Percentiles rank a stretch among this genome's conserved stretches.
Evolutionary conservation across 176 grass and related monocot genomes (phyloP).

Genomic region (Eragrostis nindensis): DNA sequence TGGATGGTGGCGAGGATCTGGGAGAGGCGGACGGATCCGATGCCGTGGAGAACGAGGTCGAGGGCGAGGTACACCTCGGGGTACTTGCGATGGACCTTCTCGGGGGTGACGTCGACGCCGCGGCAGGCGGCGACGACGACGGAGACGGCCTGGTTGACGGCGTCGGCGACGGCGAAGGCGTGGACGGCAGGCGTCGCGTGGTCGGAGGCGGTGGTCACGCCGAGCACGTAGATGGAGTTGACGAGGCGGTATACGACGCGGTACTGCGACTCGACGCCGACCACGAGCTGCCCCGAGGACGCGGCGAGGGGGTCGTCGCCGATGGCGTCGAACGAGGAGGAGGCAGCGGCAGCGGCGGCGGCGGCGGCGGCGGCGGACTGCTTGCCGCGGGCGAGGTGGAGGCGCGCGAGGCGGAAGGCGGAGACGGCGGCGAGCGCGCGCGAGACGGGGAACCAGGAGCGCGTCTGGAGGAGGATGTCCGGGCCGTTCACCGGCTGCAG

Average conservation of each 20-base stretch:
- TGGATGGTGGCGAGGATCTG: constrained; percentile 95
- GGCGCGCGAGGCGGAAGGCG: constrained; percentile 84
- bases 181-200: constrained; percentile 71
- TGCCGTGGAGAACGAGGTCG: constrained; percentile 91
- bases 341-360: constrained; percentile 6
- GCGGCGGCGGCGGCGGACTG: background rate
- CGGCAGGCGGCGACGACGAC: constrained; percentile 91
- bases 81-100: constrained; percentile 96
- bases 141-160: constrained; percentile 90
- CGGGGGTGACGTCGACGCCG: constrained; percentile 86
- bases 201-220: constrained; percentile 86
- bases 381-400: constrained; percentile 64
- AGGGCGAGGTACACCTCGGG: constrained; percentile 97
- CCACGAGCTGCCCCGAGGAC: constrained; percentile 83
- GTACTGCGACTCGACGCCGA: constrained; percentile 97
- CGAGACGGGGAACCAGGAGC: constrained; percentile 95
- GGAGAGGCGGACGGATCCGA: constrained; percentile 82
- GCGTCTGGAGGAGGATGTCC: constrained; percentile 92
- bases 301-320: constrained; percentile 92
- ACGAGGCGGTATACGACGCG: constrained; percentile 95
- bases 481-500: constrained; percentile 92
- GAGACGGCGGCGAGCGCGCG: constrained; percentile 96
- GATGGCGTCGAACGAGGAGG: constrained; percentile 55
- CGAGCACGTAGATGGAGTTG: constrained; percentile 96
- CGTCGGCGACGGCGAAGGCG: constrained; percentile 90